Evolutionary conservation across 495 filamentous ascomycete species (phyloP).

Genomic region (Aspergillus heteromorphus): DNA sequence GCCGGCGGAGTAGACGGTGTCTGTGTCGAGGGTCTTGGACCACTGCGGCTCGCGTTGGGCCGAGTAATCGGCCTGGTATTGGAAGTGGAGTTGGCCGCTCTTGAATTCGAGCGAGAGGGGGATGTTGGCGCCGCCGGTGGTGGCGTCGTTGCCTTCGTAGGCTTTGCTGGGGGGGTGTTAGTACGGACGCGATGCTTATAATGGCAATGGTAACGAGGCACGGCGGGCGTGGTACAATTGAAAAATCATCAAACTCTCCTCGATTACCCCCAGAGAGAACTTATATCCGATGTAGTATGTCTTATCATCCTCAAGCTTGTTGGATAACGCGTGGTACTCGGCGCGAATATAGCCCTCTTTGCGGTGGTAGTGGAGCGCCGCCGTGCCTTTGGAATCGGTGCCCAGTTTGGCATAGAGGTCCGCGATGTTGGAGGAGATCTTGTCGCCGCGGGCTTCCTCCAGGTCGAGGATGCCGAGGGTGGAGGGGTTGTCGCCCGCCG

Average conservation of each 20-base stretch:
- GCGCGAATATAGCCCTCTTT: constrained; percentile 10
- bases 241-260: constrained; percentile 11
- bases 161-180: constrained; percentile 5
- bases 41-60: constrained; percentile 6
- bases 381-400: constrained; percentile 4
- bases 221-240: too few species aligned
- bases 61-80: constrained; percentile 2
- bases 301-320: constrained; percentile 1
- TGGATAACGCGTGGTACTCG: constrained; percentile 5
- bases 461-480: constrained; percentile 2
- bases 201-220: too few species aligned
- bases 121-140: constrained; percentile 5
- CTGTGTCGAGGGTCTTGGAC: neutral
- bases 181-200: too few species aligned
- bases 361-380: constrained; percentile 9
- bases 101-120: constrained; percentile 9
- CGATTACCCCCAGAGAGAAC: constrained; percentile 2
- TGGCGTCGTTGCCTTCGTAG: constrained; percentile 1
- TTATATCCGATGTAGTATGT: constrained; percentile 14
- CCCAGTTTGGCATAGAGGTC: constrained; percentile 14
- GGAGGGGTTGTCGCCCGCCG: constrained; percentile 4
- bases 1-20: constrained; percentile 6
- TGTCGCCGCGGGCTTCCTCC: constrained; percentile 1
- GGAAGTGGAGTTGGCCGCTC: constrained; percentile 5
- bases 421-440: neutral